Conservation (phyloP, 2,329 filamentous ascomycete species). For the Chaetomiaceae sp. region DNA sequence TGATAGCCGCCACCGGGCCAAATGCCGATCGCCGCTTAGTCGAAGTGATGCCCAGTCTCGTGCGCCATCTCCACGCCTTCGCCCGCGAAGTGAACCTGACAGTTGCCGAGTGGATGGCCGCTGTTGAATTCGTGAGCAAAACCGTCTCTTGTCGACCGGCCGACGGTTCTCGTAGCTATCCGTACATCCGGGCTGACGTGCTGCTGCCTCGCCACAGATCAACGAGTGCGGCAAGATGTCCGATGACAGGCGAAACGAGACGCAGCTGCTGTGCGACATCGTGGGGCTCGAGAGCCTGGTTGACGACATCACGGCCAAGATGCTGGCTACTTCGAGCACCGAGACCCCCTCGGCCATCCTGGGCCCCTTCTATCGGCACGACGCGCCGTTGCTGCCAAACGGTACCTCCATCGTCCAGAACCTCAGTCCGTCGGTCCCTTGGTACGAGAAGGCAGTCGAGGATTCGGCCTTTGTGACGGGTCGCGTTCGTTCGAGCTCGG, state of each 20-base stretch:
- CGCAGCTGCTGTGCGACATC: conserved; percentile 62
- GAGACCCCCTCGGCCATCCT: conserved; percentile 60
- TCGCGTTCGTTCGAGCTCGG: conserved; percentile 45
- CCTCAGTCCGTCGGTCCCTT: conserved; percentile 21
- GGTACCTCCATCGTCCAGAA: conserved; percentile 50
- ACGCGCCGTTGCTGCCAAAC: conserved; percentile 54
- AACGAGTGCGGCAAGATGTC: conserved; percentile 63
- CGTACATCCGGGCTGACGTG: conserved; percentile 1
- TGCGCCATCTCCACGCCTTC: conserved; percentile 64
- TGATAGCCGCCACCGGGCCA: conserved; percentile 60
- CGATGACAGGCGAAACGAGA: conserved; percentile 60
- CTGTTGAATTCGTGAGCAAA: conserved; percentile 49
- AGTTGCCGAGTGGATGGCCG: conserved; percentile 61
- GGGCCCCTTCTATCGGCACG: conserved; percentile 64
- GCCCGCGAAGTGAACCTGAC: conserved; percentile 62
- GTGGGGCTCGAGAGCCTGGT: conserved; percentile 61
- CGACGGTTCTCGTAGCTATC: not conserved
- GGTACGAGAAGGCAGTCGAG: conserved; percentile 34
- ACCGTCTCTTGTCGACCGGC: not conserved
- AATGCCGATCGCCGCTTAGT: conserved; percentile 55
- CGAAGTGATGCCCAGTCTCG: conserved; percentile 52
- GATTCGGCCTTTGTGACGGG: conserved; percentile 55
- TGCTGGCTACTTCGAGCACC: conserved; percentile 35
- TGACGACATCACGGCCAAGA: conserved; percentile 60
- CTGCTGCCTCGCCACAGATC: conserved; percentile 36